Base-by-base conservation (phyloP, 805 yeast genomes). In the Myxozyma lipomycoides region DNA sequence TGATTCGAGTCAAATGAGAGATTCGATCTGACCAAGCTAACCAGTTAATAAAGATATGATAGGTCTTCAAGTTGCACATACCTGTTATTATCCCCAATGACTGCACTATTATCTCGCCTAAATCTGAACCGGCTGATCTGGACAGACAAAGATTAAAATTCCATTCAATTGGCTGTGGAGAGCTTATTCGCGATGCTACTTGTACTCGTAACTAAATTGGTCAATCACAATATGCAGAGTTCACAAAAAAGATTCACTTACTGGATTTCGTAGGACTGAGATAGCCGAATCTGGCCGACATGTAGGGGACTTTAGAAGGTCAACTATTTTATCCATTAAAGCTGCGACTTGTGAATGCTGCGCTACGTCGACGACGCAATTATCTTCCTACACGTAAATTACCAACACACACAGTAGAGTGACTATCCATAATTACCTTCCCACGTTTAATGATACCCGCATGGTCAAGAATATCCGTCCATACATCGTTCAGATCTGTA, bases 401-500 rank as follows among this genome's bases (percentile, higher is more conserved):
- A 18, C n/a, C 28, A 6, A 10, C 25, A 21, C 21, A 22, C 28
- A 38, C 12, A 7, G 19, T 30, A 47, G 7, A n/a, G 23, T 17
- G 25, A 21, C 12, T 15, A 17, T 15, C 12, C 2, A 10, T 12
- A 49, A 37, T 30, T 43, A 43, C 55, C 12, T 35, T 12, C 12
- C 56, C 58, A 12, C 56, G 49, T 4, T 19, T 21, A 5, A 36
- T 21, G 4, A 55, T 47, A 7, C 44, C 48, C 4, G 28, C 36
- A 35, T 25, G 26, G 10, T 42, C 26, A 3, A 41, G 46, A 18
- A 28, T 6, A 30, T 55, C 59, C 28, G 37, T 24, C 57, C 58
- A 55, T 15, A 40, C n/a, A 12, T 25, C 38, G 10, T 35, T 25
- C 22, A 55, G 48, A 44, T 55, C 59, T 35, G 59, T 52, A 18